These are phyloP conservation scores for Hygrophila difformis DNA, from an alignment of 257 asterid species.

Conservation along the genomic window DNA sequence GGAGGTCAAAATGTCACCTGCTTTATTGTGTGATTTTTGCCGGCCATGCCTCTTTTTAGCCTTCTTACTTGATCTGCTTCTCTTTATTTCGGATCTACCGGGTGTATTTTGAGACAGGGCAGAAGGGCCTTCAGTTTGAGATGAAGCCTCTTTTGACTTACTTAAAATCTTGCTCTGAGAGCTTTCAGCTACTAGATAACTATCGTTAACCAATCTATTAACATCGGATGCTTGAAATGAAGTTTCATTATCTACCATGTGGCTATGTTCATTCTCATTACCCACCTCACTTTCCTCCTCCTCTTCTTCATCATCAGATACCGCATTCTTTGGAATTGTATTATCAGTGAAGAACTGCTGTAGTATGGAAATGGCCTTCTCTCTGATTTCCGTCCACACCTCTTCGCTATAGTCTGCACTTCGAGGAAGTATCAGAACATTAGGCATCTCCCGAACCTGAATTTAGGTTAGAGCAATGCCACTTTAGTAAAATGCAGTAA, in stretches of 20 bases:
- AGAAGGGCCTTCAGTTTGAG: slow-evolving; percentile 61
- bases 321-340: slow-evolving; percentile 62
- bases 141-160: slow-evolving; percentile 50
- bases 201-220: slow-evolving; percentile 44
- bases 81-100: slow-evolving; percentile 65
- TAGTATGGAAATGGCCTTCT: slow-evolving; percentile 69
- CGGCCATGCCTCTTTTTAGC: slow-evolving; percentile 93
- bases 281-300: slow-evolving; percentile 49
- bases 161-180: slow-evolving; percentile 56
- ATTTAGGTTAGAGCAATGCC: slow-evolving; percentile 14
- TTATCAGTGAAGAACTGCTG: slow-evolving; percentile 75
- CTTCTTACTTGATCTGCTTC: slow-evolving; percentile 94
- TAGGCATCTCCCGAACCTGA: slow-evolving; percentile 98
- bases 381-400: slow-evolving; percentile 99
- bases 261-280: slow-evolving; percentile 37
- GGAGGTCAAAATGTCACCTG: slow-evolving; percentile 48
- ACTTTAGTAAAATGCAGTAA: slow-evolving; percentile 7
- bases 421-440: slow-evolving; percentile 94
- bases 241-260: slow-evolving; percentile 37
- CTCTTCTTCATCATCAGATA: slow-evolving; percentile 77
- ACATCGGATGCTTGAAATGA: slow-evolving; percentile 49
- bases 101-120: slow-evolving; percentile 44
- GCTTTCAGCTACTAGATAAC: slow-evolving; percentile 45
- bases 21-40: slow-evolving; percentile 78
- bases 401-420: slow-evolving; percentile 99